Evolutionary conservation across 371 early-diverging fungal species (phyloP).

Genomic region (Blastocladiella emersonii): DNA sequence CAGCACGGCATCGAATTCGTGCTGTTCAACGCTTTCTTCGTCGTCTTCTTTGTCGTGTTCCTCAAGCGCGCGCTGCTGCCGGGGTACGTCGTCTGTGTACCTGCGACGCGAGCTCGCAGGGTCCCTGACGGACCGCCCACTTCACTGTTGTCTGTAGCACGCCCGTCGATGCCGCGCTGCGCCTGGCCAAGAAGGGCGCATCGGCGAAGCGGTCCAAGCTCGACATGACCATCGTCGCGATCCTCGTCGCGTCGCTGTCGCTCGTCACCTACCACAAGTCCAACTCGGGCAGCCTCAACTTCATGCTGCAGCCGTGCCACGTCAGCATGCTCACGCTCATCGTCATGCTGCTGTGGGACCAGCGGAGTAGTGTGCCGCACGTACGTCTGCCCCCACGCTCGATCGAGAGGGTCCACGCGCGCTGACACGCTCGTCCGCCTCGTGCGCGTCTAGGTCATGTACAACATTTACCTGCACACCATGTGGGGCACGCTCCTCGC

Average conservation of each 20-base stretch:
- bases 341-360: conserved; percentile 21
- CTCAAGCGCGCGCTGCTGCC: conserved; percentile 26
- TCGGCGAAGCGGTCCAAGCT: conserved; percentile 11
- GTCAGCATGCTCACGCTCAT: conserved; percentile 39
- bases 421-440: not conserved
- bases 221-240: conserved; percentile 24
- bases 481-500: conserved; percentile 46
- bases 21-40: conserved; percentile 31
- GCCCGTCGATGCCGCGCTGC: not conserved
- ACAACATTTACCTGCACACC: conserved; percentile 45
- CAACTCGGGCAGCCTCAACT: conserved; percentile 28
- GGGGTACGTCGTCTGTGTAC: conserved; percentile 14
- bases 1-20: conserved; percentile 42
- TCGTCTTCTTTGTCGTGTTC: conserved; percentile 24
- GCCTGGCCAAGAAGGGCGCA: not conserved
- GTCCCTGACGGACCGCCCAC: not conserved
- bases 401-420: not conserved
- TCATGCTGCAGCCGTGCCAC: conserved; percentile 50
- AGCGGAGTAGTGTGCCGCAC: not conserved
- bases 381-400: not conserved
- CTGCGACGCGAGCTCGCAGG: not conserved
- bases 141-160: not conserved
- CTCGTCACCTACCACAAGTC: conserved; percentile 33
- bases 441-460: conserved; percentile 15
- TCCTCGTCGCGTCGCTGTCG: conserved; percentile 24